Evolutionary conservation across 202 grass and related monocot genomes (phyloP).

Genomic region (Zizania palustris): DNA sequence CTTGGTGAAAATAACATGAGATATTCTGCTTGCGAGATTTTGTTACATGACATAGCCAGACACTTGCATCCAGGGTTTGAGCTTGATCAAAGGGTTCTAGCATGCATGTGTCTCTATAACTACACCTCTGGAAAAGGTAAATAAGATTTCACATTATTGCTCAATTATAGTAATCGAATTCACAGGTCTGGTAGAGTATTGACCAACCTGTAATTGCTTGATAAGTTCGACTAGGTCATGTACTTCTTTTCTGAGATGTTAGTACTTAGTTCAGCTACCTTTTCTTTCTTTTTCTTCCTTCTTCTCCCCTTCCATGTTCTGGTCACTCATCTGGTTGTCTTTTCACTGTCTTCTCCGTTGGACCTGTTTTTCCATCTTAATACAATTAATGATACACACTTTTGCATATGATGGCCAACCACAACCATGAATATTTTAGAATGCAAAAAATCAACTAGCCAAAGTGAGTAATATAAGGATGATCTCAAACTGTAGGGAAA

Average conservation of each 20-base stretch:
- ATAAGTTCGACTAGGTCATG: no score
- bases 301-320: no score
- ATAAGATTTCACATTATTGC: constrained; percentile 2
- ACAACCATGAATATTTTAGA: constrained; percentile 34
- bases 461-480: constrained; percentile 19
- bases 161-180: constrained; percentile 12
- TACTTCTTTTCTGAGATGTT: no score
- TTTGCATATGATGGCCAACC: neutral
- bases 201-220: neutral
- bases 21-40: constrained; percentile 64
- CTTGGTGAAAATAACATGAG: constrained; percentile 59
- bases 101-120: constrained; percentile 88
- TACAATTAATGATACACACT: no score
- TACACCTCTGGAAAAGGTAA: constrained; percentile 98
- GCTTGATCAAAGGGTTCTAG: constrained; percentile 80
- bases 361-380: no score
- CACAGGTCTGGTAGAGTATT: constrained; percentile 24
- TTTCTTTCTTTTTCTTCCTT: no score
- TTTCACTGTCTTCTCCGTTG: no score
- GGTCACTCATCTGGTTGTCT: no score
- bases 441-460: constrained; percentile 16
- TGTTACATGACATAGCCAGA: constrained; percentile 66
- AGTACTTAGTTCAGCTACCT: no score
- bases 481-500: constrained; percentile 56
- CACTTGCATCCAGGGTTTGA: constrained; percentile 85